Evolutionary conservation across 306 rosid genomes (phyloP).

Genomic region (Pyrus bretschneideri): DNA sequence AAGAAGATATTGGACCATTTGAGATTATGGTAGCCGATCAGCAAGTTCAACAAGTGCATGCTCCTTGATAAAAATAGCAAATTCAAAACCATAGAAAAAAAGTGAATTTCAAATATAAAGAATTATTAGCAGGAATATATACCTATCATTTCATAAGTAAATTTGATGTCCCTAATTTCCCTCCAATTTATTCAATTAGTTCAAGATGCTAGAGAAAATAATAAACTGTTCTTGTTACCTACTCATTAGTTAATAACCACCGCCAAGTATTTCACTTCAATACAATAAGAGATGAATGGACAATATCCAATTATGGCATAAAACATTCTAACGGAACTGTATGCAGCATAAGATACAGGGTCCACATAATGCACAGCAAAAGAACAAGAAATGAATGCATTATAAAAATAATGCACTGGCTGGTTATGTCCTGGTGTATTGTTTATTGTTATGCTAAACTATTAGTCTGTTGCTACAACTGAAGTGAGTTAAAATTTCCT

Average conservation of each 20-base stretch:
- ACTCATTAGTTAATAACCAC: neutral
- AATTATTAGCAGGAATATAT: neutral
- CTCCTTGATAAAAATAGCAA: neutral
- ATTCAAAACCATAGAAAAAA: neutral
- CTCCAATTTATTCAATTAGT: neutral
- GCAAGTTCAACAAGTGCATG: neutral
- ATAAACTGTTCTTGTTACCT: neutral
- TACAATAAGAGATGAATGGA: neutral
- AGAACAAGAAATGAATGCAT: neutral
- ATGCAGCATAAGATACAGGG: neutral
- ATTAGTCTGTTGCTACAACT: neutral
- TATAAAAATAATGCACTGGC: neutral
- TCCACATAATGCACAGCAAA: neutral
- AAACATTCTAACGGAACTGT: neutral
- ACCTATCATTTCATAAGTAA: neutral
- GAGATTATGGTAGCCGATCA: neutral
- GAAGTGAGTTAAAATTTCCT: neutral
- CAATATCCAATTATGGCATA: neutral
- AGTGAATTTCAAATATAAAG: neutral
- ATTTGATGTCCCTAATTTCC: neutral
- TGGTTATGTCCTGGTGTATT: neutral
- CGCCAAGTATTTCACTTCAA: neutral
- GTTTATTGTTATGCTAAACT: neutral
- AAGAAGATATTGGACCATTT: constrained; percentile 3
- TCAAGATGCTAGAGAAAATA: neutral